These are phyloP conservation scores for Diaporthe aspalathi DNA, from an alignment of 2,329 filamentous ascomycete species.

Conservation along the genomic window DNA sequence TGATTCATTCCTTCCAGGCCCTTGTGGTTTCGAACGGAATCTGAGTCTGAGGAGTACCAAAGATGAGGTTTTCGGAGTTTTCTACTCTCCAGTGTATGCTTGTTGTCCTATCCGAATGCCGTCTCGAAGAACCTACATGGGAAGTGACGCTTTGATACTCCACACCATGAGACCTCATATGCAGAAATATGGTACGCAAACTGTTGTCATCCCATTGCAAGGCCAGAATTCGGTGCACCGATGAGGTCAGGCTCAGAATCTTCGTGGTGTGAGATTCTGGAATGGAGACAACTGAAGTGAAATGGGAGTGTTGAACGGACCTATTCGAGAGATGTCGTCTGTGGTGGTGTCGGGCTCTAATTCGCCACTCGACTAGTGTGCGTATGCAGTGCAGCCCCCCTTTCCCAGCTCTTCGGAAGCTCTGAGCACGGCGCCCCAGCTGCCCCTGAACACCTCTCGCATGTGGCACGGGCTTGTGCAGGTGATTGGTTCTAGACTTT, in stretches of 20 bases:
- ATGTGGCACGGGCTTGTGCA: conserved; percentile 19
- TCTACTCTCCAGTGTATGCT: background rate
- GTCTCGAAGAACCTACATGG: background rate
- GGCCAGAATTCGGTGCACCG: background rate
- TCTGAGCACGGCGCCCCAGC: background rate
- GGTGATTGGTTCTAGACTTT: conserved; percentile 34
- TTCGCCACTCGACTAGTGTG: background rate
- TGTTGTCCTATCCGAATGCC: background rate
- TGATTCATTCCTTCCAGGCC: background rate
- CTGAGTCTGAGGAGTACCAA: no score
- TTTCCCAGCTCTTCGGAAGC: conserved; percentile 28
- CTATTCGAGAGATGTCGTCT: background rate
- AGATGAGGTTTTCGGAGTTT: no score
- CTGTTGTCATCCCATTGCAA: background rate
- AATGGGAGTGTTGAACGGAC: no score
- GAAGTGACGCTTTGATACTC: background rate
- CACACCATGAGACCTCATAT: background rate
- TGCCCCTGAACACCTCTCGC: background rate
- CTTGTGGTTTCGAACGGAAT: no score
- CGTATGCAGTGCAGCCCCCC: conserved; percentile 27
- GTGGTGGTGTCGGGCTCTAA: background rate
- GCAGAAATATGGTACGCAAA: background rate
- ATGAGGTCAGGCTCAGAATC: background rate
- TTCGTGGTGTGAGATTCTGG: background rate
- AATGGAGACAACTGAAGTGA: background rate